A percentile compares a stretch with the other conserved stretches of the same genome.
Conservation (phyloP, 2,329 filamentous ascomycete genomes). For the Fusarium siculi region DNA sequence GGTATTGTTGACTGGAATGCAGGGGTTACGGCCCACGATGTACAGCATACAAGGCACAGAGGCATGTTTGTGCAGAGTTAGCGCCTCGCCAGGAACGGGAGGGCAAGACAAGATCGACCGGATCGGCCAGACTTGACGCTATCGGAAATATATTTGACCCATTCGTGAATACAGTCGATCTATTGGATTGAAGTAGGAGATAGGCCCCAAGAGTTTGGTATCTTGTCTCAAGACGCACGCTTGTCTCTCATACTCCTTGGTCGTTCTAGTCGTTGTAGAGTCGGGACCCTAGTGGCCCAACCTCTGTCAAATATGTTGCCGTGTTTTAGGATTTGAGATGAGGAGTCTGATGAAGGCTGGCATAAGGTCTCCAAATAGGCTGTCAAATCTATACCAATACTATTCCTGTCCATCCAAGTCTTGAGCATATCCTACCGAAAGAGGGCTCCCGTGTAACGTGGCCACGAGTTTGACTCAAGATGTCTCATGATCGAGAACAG, state of each 20-base stretch:
- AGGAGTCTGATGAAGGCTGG: background rate
- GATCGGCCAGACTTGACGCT: constrained; percentile 7
- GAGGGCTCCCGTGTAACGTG: background rate
- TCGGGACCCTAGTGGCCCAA: background rate
- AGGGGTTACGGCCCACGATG: background rate
- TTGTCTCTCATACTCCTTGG: background rate
- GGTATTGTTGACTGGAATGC: constrained; percentile 13
- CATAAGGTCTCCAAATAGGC: background rate
- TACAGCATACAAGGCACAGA: constrained; percentile 5
- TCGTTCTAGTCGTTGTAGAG: background rate
- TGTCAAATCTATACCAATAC: background rate
- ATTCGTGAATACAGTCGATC: background rate
- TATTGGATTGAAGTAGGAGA: background rate
- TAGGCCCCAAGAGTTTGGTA: background rate
- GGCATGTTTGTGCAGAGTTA: constrained; percentile 3
- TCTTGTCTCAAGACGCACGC: background rate
- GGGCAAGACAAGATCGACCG: background rate
- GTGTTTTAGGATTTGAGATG: too few relatives aligned
- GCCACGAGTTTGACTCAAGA: background rate
- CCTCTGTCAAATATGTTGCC: background rate
- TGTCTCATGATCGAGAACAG: background rate
- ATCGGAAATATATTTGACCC: background rate
- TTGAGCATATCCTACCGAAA: background rate
- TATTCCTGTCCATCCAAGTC: background rate
- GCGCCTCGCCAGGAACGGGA: constrained; percentile 20